Evolutionary conservation across 208 protist genomes (phyloP), one percentile per base, ranked within the genome.

Genomic region (Crithidia fasciculata): DNA sequence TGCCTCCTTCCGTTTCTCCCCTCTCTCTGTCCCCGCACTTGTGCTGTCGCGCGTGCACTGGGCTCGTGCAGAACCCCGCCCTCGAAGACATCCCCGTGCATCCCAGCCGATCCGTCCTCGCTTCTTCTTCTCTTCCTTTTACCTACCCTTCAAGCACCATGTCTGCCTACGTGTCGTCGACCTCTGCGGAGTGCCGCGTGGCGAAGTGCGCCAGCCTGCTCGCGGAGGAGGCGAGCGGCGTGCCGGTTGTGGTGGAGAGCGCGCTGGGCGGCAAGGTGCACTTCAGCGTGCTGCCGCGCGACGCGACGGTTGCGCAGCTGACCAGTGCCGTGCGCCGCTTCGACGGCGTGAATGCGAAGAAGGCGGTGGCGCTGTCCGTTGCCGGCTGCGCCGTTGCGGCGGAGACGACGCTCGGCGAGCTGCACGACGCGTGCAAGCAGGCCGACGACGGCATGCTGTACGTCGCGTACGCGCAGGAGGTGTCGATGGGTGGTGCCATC

Each of bases 161-260:
- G 70, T 63, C 70, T 53, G 70, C 70, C 53, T 75, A 75, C 70
- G 53, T 55, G 52, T 62, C 39, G 54, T 60, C 70, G 60, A 75
- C 70, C 19, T 54, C 49, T 13, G 52, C 69, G 70, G 70, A 75
- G 61, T 50, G 39, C 45, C 70, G 70, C 70, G 41, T 69, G 7
- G 70, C 61, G 70, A 69, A 61, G 70, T 69, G 70, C 70, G 69
- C 58, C n/a, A 66, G 58, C 39, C 69, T 74, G 58, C 28, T 28
- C 0, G 28, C 28, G 28, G 28, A 28, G 28, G 1, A 28, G 28
- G 28, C 28, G 28, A 28, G 28, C 28, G 28, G 28, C 28, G 28
- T 28, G 28, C 28, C 28, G 28, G 28, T 28, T 0, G 28, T 28
- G 28, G 28, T 28, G 28, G 28, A 28, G 28, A 28, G 28, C 28